Conservation (phyloP, 2,329 filamentous ascomycete species). For the Fusarium musae region DNA sequence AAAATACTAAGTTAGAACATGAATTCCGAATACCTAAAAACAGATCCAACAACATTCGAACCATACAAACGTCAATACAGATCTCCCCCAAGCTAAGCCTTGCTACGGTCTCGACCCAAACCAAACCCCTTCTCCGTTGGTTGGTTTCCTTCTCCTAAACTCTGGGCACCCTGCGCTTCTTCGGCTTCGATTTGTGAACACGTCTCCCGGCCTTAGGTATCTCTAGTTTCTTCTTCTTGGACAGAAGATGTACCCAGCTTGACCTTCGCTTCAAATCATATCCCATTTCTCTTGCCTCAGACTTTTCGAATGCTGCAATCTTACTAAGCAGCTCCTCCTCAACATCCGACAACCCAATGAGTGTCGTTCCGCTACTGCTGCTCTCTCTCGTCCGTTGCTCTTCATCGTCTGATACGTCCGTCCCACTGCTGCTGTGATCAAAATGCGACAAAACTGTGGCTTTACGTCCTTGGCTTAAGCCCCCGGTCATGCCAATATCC, state of each 20-base stretch:
- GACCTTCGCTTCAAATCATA: slow-evolving; percentile 28
- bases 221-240: slow-evolving; percentile 11
- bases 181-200: neutral
- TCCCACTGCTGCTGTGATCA: slow-evolving; percentile 3
- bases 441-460: neutral
- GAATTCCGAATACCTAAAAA: neutral
- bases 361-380: slow-evolving; percentile 14
- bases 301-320: neutral
- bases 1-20: neutral
- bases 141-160: neutral
- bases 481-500: neutral
- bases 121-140: neutral
- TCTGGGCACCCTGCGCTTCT: neutral
- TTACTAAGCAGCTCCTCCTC: neutral
- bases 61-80: neutral
- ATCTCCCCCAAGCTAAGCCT: neutral
- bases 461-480: neutral
- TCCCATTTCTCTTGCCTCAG: neutral
- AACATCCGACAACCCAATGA: neutral
- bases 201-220: neutral
- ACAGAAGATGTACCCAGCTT: neutral
- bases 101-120: neutral
- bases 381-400: neutral
- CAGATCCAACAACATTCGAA: neutral
- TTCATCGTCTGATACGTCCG: slow-evolving; percentile 3